phyloP scores from a whole-genome alignment of 768 basidiomycete genomes.

The Russula lepida region DNA sequence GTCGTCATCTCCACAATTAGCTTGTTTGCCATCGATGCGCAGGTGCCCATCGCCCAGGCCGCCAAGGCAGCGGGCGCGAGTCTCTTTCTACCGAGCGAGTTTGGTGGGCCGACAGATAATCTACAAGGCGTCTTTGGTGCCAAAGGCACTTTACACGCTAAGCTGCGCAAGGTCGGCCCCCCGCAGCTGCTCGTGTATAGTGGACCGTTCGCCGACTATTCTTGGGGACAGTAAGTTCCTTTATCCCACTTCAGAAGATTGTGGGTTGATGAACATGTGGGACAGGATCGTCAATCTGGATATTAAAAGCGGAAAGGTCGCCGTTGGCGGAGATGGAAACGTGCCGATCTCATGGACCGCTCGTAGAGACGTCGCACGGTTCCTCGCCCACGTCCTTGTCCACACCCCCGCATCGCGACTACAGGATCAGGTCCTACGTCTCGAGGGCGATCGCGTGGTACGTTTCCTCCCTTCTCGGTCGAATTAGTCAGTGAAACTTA shows the following conservation, averaged over 20 bases:
- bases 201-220: slow-evolving; percentile 19
- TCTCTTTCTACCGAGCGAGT: slow-evolving; percentile 24
- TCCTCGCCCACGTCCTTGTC: slow-evolving; percentile 20
- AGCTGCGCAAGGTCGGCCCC: slow-evolving; percentile 16
- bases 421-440: slow-evolving; percentile 10
- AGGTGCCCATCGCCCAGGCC: slow-evolving; percentile 16
- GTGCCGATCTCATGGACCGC: slow-evolving; percentile 18
- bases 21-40: not conserved
- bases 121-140: slow-evolving; percentile 4
- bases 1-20: slow-evolving; percentile 19
- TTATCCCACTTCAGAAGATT: not conserved
- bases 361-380: slow-evolving; percentile 20
- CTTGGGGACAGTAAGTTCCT: slow-evolving; percentile 5
- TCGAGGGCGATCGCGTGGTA: slow-evolving; percentile 20
- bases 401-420: slow-evolving; percentile 15
- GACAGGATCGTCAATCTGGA: slow-evolving; percentile 8
- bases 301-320: slow-evolving; percentile 15
- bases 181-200: slow-evolving; percentile 19
- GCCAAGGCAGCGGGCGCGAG: slow-evolving; percentile 20
- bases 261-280: not conserved
- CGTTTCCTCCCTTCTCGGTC: not conserved
- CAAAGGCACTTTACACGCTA: slow-evolving; percentile 11
- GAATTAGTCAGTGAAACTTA: not conserved
- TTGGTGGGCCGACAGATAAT: slow-evolving; percentile 21
- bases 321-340: slow-evolving; percentile 18